phyloP scores from a whole-genome alignment of 2,329 filamentous ascomycete genomes.

The Fusarium sp. region DNA sequence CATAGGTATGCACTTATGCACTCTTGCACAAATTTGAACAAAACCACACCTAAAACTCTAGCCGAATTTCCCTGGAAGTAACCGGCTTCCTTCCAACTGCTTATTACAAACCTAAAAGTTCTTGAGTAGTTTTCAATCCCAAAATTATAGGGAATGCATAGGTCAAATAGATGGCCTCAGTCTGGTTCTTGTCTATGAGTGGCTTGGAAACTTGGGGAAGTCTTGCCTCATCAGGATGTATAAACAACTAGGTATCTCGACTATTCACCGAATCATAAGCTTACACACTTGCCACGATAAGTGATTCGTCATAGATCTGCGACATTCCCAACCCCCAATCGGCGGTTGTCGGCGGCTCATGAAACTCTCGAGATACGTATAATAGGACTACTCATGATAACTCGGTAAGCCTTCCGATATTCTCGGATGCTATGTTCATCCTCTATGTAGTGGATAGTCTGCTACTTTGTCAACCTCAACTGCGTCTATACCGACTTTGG shows the following conservation, averaged over 20 bases:
- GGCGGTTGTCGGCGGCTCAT: constrained; percentile 36
- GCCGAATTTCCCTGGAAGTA: neutral
- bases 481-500: constrained; percentile 7
- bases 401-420: neutral
- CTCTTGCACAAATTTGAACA: too few species aligned
- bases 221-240: constrained; percentile 36
- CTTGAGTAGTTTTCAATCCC: neutral
- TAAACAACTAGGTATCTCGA: constrained; percentile 22
- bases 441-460: neutral
- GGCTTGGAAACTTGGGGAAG: constrained; percentile 18
- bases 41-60: neutral
- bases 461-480: too few species aligned
- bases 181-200: constrained; percentile 34
- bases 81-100: neutral
- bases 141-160: neutral
- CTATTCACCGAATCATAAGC: constrained; percentile 37
- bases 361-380: neutral
- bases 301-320: constrained; percentile 16
- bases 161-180: constrained; percentile 2
- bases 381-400: neutral
- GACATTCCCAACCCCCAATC: constrained; percentile 18
- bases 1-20: neutral
- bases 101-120: neutral
- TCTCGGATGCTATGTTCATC: neutral
- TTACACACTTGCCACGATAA: neutral